Conservation (phyloP, 768 basidiomycete genomes). For the Exidia glandulosa region DNA sequence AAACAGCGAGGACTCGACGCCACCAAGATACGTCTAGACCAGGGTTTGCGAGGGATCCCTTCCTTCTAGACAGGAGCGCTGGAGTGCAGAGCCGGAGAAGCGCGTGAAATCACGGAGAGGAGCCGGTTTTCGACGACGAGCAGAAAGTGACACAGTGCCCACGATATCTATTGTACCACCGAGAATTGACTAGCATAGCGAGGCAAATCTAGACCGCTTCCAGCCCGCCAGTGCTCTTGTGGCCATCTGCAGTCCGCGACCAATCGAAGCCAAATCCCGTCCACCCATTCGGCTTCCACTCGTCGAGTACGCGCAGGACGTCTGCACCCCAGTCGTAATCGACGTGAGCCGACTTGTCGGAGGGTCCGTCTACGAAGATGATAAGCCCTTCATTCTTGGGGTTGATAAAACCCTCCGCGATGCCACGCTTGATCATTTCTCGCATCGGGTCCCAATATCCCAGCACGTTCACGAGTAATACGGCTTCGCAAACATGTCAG, state of each 20-base stretch:
- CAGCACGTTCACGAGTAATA: conserved; percentile 77
- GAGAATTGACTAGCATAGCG: too few species aligned
- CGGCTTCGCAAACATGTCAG: conserved; percentile 36
- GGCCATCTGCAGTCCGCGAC: neutral
- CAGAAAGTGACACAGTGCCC: too few species aligned
- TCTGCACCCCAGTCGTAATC: conserved; percentile 71
- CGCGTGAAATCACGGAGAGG: too few species aligned
- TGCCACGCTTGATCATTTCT: conserved; percentile 53
- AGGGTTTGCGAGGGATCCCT: too few species aligned
- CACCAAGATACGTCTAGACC: too few species aligned
- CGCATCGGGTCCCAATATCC: conserved; percentile 79
- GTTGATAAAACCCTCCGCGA: conserved; percentile 66
- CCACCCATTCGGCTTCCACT: conserved; percentile 35
- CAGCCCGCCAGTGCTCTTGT: neutral
- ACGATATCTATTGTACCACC: too few species aligned
- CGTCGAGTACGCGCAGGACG: conserved; percentile 48
- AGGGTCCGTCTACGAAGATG: conserved; percentile 65
- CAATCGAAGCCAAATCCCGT: conserved; percentile 8
- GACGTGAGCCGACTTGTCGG: conserved; percentile 38
- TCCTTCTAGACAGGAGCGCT: too few species aligned
- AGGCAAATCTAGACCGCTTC: neutral
- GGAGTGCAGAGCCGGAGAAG: too few species aligned
- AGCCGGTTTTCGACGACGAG: too few species aligned
- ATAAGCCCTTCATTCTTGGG: conserved; percentile 50
- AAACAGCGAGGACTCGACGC: too few species aligned